phyloP scores from a whole-genome alignment of 768 basidiomycete genomes.

The Termitomyces titanicus region DNA sequence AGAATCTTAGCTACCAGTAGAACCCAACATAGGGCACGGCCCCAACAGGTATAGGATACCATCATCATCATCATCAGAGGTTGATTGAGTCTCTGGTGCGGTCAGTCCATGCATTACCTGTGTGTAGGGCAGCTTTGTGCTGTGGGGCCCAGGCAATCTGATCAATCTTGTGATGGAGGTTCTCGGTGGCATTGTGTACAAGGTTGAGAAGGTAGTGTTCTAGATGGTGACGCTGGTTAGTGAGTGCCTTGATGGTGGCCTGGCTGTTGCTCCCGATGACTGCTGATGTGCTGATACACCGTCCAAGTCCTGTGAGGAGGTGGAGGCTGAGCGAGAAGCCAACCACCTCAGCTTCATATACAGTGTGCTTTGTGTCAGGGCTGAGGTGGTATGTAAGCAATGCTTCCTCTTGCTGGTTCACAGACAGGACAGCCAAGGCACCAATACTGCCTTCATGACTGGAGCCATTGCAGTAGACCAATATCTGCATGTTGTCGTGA shows the following conservation, averaged over 20 bases:
- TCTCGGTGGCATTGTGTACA: neutral
- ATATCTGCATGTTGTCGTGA: neutral
- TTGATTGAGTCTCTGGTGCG: too few species aligned
- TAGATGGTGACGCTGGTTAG: neutral
- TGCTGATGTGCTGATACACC: neutral
- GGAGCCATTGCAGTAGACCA: constrained; percentile 8
- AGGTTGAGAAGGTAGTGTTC: constrained; percentile 4
- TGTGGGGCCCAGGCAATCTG: too few species aligned
- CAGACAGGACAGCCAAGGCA: constrained; percentile 2
- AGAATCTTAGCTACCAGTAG: too few species aligned
- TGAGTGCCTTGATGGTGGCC: neutral
- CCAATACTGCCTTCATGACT: constrained; percentile 5
- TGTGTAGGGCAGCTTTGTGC: too few species aligned
- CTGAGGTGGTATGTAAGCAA: constrained; percentile 4
- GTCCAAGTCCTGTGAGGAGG: neutral
- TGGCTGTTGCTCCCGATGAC: neutral
- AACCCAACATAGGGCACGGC: too few species aligned
- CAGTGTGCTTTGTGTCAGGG: neutral
- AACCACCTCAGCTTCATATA: constrained; percentile 5
- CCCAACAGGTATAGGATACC: too few species aligned
- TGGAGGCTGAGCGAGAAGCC: neutral
- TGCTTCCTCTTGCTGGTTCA: neutral
- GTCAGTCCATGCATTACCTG: too few species aligned
- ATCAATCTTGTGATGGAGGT: too few species aligned
- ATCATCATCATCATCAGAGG: too few species aligned